Base-by-base conservation (phyloP, 805 yeast species). In the Candida koratica region DNA sequence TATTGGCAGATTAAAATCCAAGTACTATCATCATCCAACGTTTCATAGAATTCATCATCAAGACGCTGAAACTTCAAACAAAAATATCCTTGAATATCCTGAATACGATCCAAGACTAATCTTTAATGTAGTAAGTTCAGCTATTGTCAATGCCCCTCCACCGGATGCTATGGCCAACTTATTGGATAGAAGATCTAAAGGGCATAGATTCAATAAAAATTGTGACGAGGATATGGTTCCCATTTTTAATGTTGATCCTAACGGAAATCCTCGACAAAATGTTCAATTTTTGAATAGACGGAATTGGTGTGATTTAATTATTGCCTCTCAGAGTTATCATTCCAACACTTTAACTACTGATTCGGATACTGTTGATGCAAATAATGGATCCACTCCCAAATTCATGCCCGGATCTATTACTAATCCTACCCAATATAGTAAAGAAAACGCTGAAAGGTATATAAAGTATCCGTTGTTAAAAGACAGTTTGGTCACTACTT, bases 101-200 rank as follows among this genome's bases (percentile, higher is more conserved):
- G 80, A 79, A 44, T 56, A 66, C 25, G 96, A 89, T 59, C 83
- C 84, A 23, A 61, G 89, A 40, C 69, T 84, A 45, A 81, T 89
- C 55, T 73, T 85, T 58, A 90, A 90, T 53, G 77, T 93, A 28
- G 81, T 87, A 29, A 79, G 93, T 6, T 85, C 96, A 12, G 97
- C 97, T 3, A 87, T 90, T 39, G 79, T 83, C 18, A 90, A 90
- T 56, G 79, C 93, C 0, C 96, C 98, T 9, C 97, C 97, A 2
- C 96, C 97, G 1, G 76, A 79, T 53, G 80, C 81, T 5, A 84
- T 90, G 83, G 93, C 95, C 0, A 61, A 64, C 5, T 64, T 90
- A 44, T 63, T 90, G 46, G 72, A 83, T 56, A 77, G 70, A 48
- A 68, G 96, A 48, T 71, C 84, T 10, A 71, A 70, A 36, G 63